Evolutionary conservation across 352 stramenopile genomes (phyloP), one percentile per base, ranked within the genome.

Genomic region (Stephanocyclus meneghinianus): DNA sequence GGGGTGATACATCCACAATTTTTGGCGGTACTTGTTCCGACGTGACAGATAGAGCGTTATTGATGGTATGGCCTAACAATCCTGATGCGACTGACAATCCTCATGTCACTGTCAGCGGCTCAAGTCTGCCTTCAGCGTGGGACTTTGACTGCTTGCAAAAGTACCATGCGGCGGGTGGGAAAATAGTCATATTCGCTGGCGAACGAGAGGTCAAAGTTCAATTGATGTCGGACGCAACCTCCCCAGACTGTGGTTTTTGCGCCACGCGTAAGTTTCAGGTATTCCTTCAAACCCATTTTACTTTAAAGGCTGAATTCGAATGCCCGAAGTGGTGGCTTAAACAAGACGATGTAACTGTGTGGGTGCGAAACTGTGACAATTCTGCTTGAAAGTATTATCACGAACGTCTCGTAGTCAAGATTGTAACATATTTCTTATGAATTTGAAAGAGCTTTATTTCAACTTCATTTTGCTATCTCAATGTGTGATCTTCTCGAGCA

Each of bases 1-100:
- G 71, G 30, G 76, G 67, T 30, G 47, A 56, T 66, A 66, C 62
- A 70, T 72, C 68, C n/a, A 76, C 76, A 21, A 71, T 83, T 11
- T 81, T 83, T 81, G 9, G 13, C 63, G 65, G 40, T 2, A 37
- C 37, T 44, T 40, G 60, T 62, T 57, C 56, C 65, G 62, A 76
- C 2, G 48, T 72, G 11, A 40, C 59, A 21, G 50, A 78, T 44
- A 61, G 66, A 56, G 70, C 78, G 3, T 29, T 88, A 9, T 48
- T 88, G 5, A 47, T 88, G 7, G 77, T 86, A 13, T 88, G 82
- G 82, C 82, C 82, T 10, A 88, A 88, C 66, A 79, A 86, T 76
- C 69, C 82, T 4, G 82, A 88, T 76, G 44, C 55, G 30, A 18
- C 66, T 40, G 82, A 88, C 47, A 86, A 88, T 66, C 51, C 59